Evolutionary conservation across 1,139 yeast species (phyloP), one percentile per base, ranked within the genome.

Genomic region (Geotrichum siamense): DNA sequence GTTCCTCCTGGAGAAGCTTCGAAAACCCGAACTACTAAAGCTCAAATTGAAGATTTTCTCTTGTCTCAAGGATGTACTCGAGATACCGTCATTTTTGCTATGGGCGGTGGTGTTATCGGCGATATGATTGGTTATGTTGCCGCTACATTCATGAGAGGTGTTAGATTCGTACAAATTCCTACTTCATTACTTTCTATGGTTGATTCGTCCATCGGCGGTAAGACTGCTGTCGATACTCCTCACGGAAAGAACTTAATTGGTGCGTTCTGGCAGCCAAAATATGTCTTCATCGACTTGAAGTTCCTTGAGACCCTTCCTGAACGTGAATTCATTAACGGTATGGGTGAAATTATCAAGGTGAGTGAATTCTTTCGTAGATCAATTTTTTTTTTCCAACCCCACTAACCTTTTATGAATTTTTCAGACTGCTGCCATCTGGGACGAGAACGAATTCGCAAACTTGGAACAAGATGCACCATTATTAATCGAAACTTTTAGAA

Each of bases 121-220:
- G 99, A 93, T 61, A 91, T 93, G 98, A 85, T 91, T 56, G 99
- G 99, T 3, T 93, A 80, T 62, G 97, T 91, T 40, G 98, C 98
- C 16, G 94, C 98, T 23, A 91, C 98, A 3, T 93, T 91, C 63
- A 93, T 93, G 99, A 77, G 99, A 63, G 99, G 99, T 44, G 95
- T 93, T 15, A 75, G 96, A 52, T 85, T 87, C 49, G 80, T 87
- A 35, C 99, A 93, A 64, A 75, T 93, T 30, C 99, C 99, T 41
- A 91, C 98, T 3, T 83, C 94, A 38, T 69, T 93, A 54, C 71
- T 93, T 54, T 82, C 98, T 6, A 93, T 93, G 99, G 98, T 93
- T 17, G 99, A 93, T 64, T 87, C 97, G 3, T 84, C 96, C 2
- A 89, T 93, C 54, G 99, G 99, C 46, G 99, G 99, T 39, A 93